Conservation (phyloP, 106 monocot species). For the Allium cepa region DNA sequence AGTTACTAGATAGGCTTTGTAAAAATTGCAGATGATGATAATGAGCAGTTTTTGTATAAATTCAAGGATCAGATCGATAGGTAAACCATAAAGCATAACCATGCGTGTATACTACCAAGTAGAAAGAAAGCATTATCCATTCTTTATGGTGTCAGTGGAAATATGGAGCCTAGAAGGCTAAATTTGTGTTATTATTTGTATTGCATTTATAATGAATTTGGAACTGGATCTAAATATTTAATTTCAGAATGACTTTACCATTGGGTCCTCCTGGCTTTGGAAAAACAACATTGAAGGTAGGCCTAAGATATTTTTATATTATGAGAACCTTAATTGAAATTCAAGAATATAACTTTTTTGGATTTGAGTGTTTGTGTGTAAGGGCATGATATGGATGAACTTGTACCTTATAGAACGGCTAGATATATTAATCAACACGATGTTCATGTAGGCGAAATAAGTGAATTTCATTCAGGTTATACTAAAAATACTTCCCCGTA, state of each 20-base stretch:
- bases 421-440: slow-evolving; percentile 63
- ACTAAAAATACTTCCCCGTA: too few species aligned
- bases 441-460: slow-evolving; percentile 56
- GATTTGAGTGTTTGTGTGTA: background rate
- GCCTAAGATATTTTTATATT: background rate
- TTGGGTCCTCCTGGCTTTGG: slow-evolving; percentile 59
- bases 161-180: slow-evolving; percentile 36
- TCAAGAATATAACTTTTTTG: background rate
- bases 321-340: background rate
- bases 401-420: slow-evolving; percentile 52
- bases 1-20: slow-evolving; percentile 29
- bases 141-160: slow-evolving; percentile 36
- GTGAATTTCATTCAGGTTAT: too few species aligned
- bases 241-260: slow-evolving; percentile 48
- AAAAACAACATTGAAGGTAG: slow-evolving; percentile 47
- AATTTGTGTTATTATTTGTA: background rate
- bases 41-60: slow-evolving; percentile 39
- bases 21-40: slow-evolving; percentile 31
- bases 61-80: slow-evolving; percentile 27
- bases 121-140: slow-evolving; percentile 32
- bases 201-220: background rate
- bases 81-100: background rate
- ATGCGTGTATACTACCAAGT: slow-evolving; percentile 18
- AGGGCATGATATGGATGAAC: slow-evolving; percentile 54
- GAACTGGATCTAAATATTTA: background rate